Conservation (phyloP, 371 early-diverging fungal species). For the Coemansia sp. region DNA sequence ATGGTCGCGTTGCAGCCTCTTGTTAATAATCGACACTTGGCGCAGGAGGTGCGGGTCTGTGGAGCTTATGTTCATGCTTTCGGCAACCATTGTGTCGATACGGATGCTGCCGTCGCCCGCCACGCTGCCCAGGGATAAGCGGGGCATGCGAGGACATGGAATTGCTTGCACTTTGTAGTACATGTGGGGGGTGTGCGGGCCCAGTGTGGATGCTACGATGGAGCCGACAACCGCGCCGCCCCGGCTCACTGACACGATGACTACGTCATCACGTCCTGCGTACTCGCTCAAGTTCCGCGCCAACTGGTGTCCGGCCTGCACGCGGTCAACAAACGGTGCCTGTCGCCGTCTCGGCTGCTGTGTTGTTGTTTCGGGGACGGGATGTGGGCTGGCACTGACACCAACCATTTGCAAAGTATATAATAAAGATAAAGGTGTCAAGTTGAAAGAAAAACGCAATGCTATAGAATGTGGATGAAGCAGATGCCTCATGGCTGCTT, state of each 20-base stretch:
- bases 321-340: conserved; percentile 35
- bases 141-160: conserved; percentile 35
- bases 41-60: conserved; percentile 7
- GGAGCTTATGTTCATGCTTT: conserved; percentile 20
- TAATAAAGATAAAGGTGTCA: neutral
- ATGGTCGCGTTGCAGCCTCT: conserved; percentile 26
- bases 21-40: conserved; percentile 14
- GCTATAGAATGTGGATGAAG: neutral
- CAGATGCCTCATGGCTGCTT: neutral
- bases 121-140: conserved; percentile 49
- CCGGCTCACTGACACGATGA: conserved; percentile 43
- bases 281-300: conserved; percentile 35
- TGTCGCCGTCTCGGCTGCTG: conserved; percentile 6
- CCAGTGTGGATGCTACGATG: conserved; percentile 25
- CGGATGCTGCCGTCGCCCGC: conserved; percentile 49
- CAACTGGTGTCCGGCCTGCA: conserved; percentile 40
- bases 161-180: conserved; percentile 39
- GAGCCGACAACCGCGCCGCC: conserved; percentile 46
- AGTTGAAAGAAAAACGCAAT: neutral
- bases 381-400: neutral
- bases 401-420: neutral
- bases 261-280: conserved; percentile 10
- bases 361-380: neutral
- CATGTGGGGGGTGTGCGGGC: conserved; percentile 20
- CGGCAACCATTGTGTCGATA: conserved; percentile 32